Evolutionary conservation across 352 stramenopile species (phyloP), one percentile per base, ranked within the genome.

Genomic region (Pythium pyrilobum): DNA sequence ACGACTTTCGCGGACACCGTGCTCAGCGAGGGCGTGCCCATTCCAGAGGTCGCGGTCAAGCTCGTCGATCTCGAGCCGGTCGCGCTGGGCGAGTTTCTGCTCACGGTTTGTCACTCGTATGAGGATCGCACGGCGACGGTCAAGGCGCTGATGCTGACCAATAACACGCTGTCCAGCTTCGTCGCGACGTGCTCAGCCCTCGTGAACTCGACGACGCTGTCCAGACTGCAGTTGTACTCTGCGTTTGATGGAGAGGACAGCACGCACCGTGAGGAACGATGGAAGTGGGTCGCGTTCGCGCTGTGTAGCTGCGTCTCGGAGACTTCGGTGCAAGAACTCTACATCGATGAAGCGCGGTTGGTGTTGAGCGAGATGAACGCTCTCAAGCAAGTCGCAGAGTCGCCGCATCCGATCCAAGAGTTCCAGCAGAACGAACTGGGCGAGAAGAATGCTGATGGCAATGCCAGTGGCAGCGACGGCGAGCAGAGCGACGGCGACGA

Each of bases 281-380:
- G 4, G 38, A 58, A 58, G 18, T 58, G 51, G 51, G 10, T 58
- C 15, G 40, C 40, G 2, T 51, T 58, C 21, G 40, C 51, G 16
- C 29, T 58, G 13, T 40, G 44, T 9, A 58, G 51, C 27, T 41
- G 32, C 3, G 43, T 36, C 5, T 58, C 51, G 1, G 4, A 47
- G 40, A 32, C 31, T 1, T 45, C 40, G 23, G 23, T 58, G 9
- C n/a, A 11, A 23, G 40, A 58, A 24, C 32, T 58, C 8, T 44
- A 49, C 16, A 50, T 58, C 9, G 39, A 58, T 11, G 51, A 58
- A 24, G 41, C 43, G 20, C 13, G 23, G 7, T 8, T 58, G 11
- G 23, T 51, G 1, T 12, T 36, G 1, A 44, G 40, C 11, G 51
- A 58, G 18, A 7, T 40, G 1, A 13, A 29, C n/a, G 51, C 31